A percentile compares a stretch with the other conserved stretches of the same genome.
Conservation (phyloP, 2,329 filamentous ascomycete genomes). For the Xylaria sp. region DNA sequence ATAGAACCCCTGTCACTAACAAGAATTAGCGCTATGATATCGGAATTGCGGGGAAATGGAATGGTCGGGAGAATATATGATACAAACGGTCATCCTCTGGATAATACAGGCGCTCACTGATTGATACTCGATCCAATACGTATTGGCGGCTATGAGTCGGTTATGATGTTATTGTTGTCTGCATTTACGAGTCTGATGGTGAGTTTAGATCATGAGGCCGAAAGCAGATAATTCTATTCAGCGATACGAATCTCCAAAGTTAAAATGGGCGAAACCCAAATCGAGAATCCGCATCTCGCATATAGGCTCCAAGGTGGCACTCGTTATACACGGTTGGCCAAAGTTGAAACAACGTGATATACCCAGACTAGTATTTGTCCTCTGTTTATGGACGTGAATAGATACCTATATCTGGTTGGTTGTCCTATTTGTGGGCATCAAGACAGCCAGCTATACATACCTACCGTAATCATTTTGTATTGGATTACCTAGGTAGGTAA, state of each 20-base stretch:
- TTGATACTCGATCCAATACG: background rate
- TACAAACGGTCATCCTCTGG: too few species aligned
- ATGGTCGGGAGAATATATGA: too few species aligned
- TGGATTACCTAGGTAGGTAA: too few species aligned
- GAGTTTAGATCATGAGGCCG: background rate
- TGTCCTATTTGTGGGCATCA: too few species aligned
- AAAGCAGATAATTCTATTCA: background rate
- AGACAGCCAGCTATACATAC: too few species aligned
- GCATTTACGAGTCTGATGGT: background rate
- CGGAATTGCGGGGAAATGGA: too few species aligned
- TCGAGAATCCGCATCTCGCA: background rate
- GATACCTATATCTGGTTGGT: too few species aligned
- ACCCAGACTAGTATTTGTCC: too few species aligned
- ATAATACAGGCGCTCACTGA: background rate
- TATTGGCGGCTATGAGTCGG: background rate
- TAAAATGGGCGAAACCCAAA: background rate
- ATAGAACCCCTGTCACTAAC: too few species aligned
- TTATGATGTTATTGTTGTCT: constrained; percentile 1
- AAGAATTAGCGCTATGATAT: too few species aligned
- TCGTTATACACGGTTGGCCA: background rate
- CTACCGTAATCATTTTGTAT: too few species aligned
- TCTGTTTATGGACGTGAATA: too few species aligned
- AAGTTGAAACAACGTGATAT: background rate
- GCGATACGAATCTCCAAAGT: background rate
- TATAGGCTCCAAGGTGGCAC: background rate